phyloP scores from a whole-genome alignment of 768 basidiomycete species.

The Tylopilus sp. region DNA sequence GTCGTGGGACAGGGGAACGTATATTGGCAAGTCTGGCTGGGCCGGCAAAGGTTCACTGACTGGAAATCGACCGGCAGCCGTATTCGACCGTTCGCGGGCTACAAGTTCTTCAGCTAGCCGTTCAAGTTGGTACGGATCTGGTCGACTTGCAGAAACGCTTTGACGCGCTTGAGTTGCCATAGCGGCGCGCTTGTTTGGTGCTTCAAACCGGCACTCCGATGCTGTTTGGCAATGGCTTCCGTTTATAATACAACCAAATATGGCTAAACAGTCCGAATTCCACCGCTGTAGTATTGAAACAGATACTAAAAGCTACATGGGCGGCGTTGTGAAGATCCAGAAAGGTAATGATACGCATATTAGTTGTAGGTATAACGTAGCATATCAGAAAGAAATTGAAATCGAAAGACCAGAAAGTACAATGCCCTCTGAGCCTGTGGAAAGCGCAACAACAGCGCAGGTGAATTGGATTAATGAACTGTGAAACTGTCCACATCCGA shows the following conservation, averaged over 20 bases:
- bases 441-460: not conserved
- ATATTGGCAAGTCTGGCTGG: conserved; percentile 54
- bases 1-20: conserved; percentile 73
- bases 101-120: conserved; percentile 72
- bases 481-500: not conserved
- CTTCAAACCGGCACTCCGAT: not conserved
- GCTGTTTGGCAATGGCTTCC: conserved; percentile 25
- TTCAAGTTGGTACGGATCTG: conserved; percentile 65
- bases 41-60: conserved; percentile 6
- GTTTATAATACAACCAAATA: conserved; percentile 25
- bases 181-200: not conserved
- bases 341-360: not conserved
- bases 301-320: not conserved
- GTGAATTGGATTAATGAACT: not conserved
- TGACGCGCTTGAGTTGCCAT: conserved; percentile 21
- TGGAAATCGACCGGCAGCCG: conserved; percentile 6
- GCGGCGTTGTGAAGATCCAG: not conserved
- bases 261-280: not conserved
- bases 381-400: not conserved
- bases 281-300: too few species aligned
- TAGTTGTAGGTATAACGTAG: not conserved
- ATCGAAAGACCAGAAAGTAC: not conserved
- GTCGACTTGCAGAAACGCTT: conserved; percentile 9
- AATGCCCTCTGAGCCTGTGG: not conserved
- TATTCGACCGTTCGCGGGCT: conserved; percentile 43